Evolutionary conservation across 257 asterid species (phyloP), one percentile per base, ranked within the genome.

Genomic region (Mentha longifolia): DNA sequence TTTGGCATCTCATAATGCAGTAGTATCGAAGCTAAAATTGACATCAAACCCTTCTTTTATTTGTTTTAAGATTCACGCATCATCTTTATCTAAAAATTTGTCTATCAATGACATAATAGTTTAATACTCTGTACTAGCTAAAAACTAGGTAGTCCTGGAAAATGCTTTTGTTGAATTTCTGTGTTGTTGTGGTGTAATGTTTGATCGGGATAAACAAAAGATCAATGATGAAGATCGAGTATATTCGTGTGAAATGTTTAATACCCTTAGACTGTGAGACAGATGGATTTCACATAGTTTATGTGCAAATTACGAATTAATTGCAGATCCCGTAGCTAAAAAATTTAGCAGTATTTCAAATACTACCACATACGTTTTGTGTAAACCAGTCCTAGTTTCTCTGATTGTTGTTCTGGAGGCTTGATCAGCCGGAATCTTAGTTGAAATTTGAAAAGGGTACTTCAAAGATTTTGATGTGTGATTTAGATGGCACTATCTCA

Each of bases 381-480:
- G 12, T 28, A 17, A 41, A 17, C 8, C n/a, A 25, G 10, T 12
- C 41, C 59, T 65, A 28, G 46, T 14, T 31, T 30, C 46, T 7
- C 46, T 58, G 17, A 19, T 19, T 43, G 54, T 65, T 43, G 33
- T 39, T 56, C 25, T 31, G 19, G 66, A 61, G 72, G 25, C 52
- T 61, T 10, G 10, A 25, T 42, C 19, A 12, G 65, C 28, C 28
- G 52, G 49, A 22, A 5, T 61, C n/a, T 55, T 56, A 28, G 47
- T 51, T 75, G 30, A 47, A 68, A 58, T 39, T 51, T 75, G 30
- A 47, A 68, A 58, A 41, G 16, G 69, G 14, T n/a, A 37, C 9
- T 61, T 61, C 9, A 17, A 39, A 37, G 67, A 15, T 3, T 61
- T 3, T 37, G 50, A 9, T 17, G 16, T 16, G 50, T 39, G 46